A percentile compares a stretch with the other conserved stretches of the same genome.
Evolutionary conservation across 352 stramenopile species (phyloP).

Genomic region (Phytophthora ramorum): DNA sequence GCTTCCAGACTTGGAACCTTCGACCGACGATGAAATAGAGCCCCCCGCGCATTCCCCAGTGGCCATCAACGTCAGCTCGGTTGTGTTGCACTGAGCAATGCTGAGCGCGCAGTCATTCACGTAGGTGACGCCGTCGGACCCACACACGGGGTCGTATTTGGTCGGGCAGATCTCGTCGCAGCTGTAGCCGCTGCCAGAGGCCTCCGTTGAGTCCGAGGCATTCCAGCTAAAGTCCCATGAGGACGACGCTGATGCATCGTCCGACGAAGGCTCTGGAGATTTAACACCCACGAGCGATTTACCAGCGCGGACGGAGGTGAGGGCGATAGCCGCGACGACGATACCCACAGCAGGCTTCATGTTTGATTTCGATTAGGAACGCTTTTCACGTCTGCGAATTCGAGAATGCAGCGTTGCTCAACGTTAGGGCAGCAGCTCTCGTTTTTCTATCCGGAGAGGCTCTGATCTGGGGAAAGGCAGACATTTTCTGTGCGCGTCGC

Average conservation of each 20-base stretch:
- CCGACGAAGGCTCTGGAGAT: not conserved
- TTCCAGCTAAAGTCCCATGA: constrained; percentile 34
- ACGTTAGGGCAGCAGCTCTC: constrained; percentile 2
- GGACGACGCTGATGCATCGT: constrained; percentile 7
- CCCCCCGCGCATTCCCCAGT: constrained; percentile 23
- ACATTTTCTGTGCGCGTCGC: constrained; percentile 20
- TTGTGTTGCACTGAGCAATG: constrained; percentile 29
- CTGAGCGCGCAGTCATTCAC: constrained; percentile 29
- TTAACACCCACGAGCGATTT: constrained; percentile 1
- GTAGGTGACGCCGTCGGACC: constrained; percentile 42
- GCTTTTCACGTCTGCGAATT: constrained; percentile 11
- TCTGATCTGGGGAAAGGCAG: constrained; percentile 25
- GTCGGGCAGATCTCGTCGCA: constrained; percentile 36
- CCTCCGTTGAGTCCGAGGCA: constrained; percentile 13
- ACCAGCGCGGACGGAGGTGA: constrained; percentile 5
- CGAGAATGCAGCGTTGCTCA: constrained; percentile 15
- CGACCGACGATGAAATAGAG: constrained; percentile 11
- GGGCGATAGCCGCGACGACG: constrained; percentile 14
- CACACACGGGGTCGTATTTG: constrained; percentile 37
- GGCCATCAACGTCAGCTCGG: constrained; percentile 10
- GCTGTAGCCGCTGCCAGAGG: constrained; percentile 20
- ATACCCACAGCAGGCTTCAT: constrained; percentile 21
- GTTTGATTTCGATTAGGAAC: not conserved
- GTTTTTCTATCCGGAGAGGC: constrained; percentile 13
- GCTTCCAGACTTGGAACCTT: constrained; percentile 14